phyloP scores from a whole-genome alignment of 2,329 filamentous ascomycete species.

The Nothophoma quercina region DNA sequence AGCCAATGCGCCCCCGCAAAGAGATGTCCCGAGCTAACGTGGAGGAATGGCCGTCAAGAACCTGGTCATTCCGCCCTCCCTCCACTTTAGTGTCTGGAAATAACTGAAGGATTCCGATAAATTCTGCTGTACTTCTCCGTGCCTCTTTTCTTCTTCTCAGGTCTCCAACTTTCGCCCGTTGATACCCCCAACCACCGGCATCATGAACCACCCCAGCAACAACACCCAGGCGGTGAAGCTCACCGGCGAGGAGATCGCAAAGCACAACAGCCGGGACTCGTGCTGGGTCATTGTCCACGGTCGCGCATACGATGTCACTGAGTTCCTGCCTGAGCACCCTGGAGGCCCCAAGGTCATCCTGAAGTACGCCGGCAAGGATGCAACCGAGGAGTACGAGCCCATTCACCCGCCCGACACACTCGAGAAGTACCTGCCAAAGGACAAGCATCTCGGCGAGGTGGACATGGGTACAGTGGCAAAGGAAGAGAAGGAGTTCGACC shows the following conservation, averaged over 20 bases:
- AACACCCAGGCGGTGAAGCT: constrained; percentile 54
- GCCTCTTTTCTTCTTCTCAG: constrained; percentile 1
- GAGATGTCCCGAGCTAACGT: constrained; percentile 41
- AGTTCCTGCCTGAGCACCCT: constrained; percentile 70
- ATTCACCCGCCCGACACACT: constrained; percentile 60
- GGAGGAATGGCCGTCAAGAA: constrained; percentile 39
- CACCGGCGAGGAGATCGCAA: constrained; percentile 60
- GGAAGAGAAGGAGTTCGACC: constrained; percentile 51
- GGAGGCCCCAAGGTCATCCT: constrained; percentile 86
- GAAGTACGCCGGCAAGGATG: constrained; percentile 69
- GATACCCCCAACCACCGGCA: constrained; percentile 25
- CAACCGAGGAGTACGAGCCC: constrained; percentile 59
- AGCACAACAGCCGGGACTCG: constrained; percentile 85
- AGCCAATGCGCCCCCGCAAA: constrained; percentile 32
- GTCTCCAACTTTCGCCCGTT: constrained; percentile 4
- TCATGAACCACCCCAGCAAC: constrained; percentile 55
- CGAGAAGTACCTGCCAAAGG: constrained; percentile 53
- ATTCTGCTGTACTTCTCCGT: constrained; percentile 12
- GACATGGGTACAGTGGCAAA: constrained; percentile 47
- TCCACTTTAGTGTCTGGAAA: constrained; percentile 31
- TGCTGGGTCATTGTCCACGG: constrained; percentile 74
- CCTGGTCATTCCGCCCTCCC: constrained; percentile 37
- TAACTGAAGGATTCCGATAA: constrained; percentile 14
- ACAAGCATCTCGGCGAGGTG: constrained; percentile 51
- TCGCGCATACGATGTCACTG: constrained; percentile 72